Evolutionary conservation across 495 filamentous ascomycete genomes (phyloP), one percentile per base, ranked within the genome.

Genomic region (Daldinia childiae): DNA sequence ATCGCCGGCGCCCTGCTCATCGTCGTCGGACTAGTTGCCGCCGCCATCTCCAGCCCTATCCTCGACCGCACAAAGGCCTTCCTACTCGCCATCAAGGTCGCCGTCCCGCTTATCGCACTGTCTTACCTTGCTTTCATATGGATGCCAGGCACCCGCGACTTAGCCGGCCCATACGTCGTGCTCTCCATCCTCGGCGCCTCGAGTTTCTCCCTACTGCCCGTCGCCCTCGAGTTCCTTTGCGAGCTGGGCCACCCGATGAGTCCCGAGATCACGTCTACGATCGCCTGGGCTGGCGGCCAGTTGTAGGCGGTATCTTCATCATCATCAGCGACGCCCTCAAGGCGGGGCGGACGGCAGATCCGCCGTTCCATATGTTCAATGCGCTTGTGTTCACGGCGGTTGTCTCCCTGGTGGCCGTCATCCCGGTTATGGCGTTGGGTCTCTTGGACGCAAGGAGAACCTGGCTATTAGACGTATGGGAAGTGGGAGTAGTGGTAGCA

Each of bases 1-100:
- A 92, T 98, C 78, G 91, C 91, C 12, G 95, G 95, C 67, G 95
- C 91, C 1, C 77, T 96, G 27, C 86, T 98, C n/a, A 98, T 99
- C 76, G 82, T 97, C 55, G 89, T 94, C 62, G 95, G 95, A 21
- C 88, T 99, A 8, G 82, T 97, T 38, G 69, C 85, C 29, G 83
- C 93, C 1, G 95, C 94, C 12, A 81, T 97, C 64, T 81, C 88
- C 3, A 90, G 88, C 1, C 95, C 95, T 7, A 84, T 98, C 65
- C 87, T 95, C 66, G 95, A 98, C 81, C 87, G 89, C 59, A 94
- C 88, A 58, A 95, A 97, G 75, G 84, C 88, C 17, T 97, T 91
- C 77, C 83, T 97, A 3, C 80, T 87, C 29, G 85, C 89, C 39
- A 93, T 98, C 75, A 92, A 91, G 62, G 66, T 91, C 50, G 84